Evolutionary conservation across 1,284 basidiomycete genomes (phyloP), one percentile per base, ranked within the genome.

Genomic region (Schizophyllum amplum): DNA sequence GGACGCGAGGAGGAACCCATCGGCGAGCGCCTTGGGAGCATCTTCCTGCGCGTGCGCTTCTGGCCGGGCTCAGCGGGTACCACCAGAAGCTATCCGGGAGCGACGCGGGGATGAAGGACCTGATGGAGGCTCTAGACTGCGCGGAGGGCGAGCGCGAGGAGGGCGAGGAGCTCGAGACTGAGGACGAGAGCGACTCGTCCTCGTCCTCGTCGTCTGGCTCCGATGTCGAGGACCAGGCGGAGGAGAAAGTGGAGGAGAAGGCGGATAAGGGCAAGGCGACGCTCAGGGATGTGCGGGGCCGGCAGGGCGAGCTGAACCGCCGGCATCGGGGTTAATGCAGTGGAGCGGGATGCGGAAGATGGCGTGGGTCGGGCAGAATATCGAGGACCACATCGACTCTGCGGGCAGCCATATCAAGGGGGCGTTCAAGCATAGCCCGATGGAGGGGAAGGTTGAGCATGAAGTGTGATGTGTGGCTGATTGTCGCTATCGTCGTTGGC

Each of bases 241-340:
- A 63, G 26, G 59, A 58, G 11, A 60, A 59, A 11, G 59, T 57
- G 13, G 61, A 51, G 17, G 55, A 55, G 20, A 53, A 42, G n/a
- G 56, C 54, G 47, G 57, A 60, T 55, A 57, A 59, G 47, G 51
- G 56, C 9, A 61, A 62, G 17, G 48, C 60, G n/a, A 65, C 64
- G 53, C 54, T 70, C 24, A 67, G 68, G 58, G 62, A 69, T 47
- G 67, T 66, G 53, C 59, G 55, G 42, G 53, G 62, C 22, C 56
- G 60, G 25, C 64, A 65, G 54, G 64, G 59, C 3, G 67, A 73
- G 53, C 59, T 75, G 56, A 72, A 75, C 63, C 63, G 71, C 52
- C 74, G 72, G 55, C 74, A 76, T 58, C 69, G 74, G 2, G 75
- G 4, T 60, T 77, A 51, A 74, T 77, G 72, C 75, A 76, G 59